A percentile compares a stretch with the other conserved stretches of the same genome.
These are phyloP conservation scores for Martiniozyma abietophila DNA, from an alignment of 805 yeast species.

Conservation along the genomic window DNA sequence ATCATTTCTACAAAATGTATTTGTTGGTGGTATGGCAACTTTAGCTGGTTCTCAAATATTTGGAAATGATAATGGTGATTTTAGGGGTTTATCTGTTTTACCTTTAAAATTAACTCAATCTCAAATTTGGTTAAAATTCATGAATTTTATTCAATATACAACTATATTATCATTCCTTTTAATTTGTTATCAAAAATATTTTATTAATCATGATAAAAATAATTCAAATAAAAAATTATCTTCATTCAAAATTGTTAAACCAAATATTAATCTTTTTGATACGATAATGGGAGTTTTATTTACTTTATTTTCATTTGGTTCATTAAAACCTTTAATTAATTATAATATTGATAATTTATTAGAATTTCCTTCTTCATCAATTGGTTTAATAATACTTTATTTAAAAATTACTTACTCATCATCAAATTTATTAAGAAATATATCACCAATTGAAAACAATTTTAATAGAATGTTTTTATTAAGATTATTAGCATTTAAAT, in stretches of 20 bases:
- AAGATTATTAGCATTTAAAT: constrained; percentile 14
- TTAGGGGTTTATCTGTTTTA: constrained; percentile 20
- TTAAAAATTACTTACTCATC: constrained; percentile 12
- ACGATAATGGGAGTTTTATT: background rate
- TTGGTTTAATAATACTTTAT: constrained; percentile 7
- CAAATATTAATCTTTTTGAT: background rate
- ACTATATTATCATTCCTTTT: constrained; percentile 16
- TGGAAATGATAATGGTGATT: constrained; percentile 11
- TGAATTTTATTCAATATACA: constrained; percentile 8
- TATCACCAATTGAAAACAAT: constrained; percentile 18
- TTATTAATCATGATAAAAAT: no score
- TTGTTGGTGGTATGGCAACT: constrained; percentile 29
- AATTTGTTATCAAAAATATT: no score
- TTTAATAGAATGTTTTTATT: constrained; percentile 18
- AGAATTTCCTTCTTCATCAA: constrained; percentile 2
- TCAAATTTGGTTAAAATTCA: constrained; percentile 12
- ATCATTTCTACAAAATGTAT: constrained; percentile 11
- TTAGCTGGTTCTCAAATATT: constrained; percentile 26
- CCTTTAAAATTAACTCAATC: constrained; percentile 21
- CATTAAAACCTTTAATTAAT: background rate
- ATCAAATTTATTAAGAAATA: no score
- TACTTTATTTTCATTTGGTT: background rate
- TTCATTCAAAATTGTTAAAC: no score
- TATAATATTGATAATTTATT: no score
- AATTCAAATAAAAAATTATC: no score